A percentile compares a stretch with the other conserved stretches of the same genome.
Evolutionary conservation across 116 monocot species (phyloP).

Genomic region (Cymodocea nodosa): DNA sequence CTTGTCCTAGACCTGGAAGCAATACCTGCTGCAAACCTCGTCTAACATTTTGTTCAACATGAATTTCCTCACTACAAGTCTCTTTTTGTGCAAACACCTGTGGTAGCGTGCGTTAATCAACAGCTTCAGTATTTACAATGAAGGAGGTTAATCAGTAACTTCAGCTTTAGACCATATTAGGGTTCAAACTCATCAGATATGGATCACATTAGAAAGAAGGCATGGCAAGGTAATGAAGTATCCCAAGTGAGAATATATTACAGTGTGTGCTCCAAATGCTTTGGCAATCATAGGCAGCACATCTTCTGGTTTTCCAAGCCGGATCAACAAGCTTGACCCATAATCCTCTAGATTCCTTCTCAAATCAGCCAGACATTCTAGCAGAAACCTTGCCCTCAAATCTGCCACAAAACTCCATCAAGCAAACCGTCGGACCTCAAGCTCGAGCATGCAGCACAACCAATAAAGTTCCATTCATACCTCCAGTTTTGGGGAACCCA

Average conservation of each 20-base stretch:
- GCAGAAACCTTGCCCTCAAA: constrained; percentile 61
- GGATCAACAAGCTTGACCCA: constrained; percentile 55
- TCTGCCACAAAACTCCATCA: constrained; percentile 16
- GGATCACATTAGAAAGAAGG: not conserved
- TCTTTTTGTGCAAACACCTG: constrained; percentile 92
- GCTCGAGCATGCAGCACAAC: not conserved
- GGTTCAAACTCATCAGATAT: too few species aligned
- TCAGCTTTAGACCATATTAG: too few species aligned
- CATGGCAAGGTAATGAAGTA: not conserved
- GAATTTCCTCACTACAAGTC: constrained; percentile 82
- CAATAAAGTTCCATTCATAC: constrained; percentile 10
- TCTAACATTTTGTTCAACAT: constrained; percentile 50
- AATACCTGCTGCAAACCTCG: constrained; percentile 40
- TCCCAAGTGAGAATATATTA: constrained; percentile 12
- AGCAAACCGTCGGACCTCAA: too few species aligned
- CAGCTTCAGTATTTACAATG: not conserved
- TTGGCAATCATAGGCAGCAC: constrained; percentile 65
- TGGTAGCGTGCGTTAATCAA: constrained; percentile 1
- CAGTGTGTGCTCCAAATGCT: constrained; percentile 66
- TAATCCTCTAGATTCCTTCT: constrained; percentile 45
- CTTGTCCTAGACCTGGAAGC: constrained; percentile 10
- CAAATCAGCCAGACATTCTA: constrained; percentile 63
- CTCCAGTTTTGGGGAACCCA: constrained; percentile 84
- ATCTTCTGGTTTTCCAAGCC: constrained; percentile 75
- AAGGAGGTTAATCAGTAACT: constrained; percentile 1